Evolutionary conservation across 176 grass and related monocot genomes (phyloP).

Genomic region (Ensete ventricosum): DNA sequence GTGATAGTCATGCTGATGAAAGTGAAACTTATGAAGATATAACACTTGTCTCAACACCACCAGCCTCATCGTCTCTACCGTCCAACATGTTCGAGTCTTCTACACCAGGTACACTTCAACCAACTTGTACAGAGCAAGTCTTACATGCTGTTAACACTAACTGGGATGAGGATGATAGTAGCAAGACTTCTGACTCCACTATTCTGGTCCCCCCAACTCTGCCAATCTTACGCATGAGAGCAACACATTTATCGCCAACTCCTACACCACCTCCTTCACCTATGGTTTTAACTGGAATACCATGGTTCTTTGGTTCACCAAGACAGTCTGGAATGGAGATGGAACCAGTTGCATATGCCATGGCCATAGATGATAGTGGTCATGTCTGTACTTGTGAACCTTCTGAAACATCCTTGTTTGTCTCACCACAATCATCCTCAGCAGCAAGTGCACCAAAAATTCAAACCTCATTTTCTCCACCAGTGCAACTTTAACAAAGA

Average conservation of each 20-base stretch:
- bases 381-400: not conserved
- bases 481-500: not conserved
- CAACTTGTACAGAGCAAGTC: not conserved
- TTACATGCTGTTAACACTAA: slow-evolving; percentile 1
- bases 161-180: not conserved
- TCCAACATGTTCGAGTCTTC: not conserved
- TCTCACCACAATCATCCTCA: not conserved
- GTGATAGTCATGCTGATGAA: not conserved
- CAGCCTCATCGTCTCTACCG: not conserved
- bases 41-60: not conserved
- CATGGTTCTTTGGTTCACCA: slow-evolving; percentile 5
- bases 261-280: slow-evolving; percentile 32
- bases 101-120: not conserved
- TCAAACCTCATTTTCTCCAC: not conserved
- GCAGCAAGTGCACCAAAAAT: not conserved
- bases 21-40: not conserved
- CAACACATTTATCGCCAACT: slow-evolving; percentile 6
- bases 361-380: slow-evolving; percentile 3
- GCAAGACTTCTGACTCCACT: slow-evolving; percentile 8
- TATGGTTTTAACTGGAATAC: slow-evolving; percentile 12
- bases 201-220: not conserved
- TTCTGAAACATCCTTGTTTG: slow-evolving; percentile 1
- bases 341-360: not conserved
- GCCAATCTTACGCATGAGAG: slow-evolving; percentile 2
- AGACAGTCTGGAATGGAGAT: not conserved